Evolutionary conservation across 176 grass and related monocot species (phyloP).

Genomic region (Saccharum officinarum): DNA sequence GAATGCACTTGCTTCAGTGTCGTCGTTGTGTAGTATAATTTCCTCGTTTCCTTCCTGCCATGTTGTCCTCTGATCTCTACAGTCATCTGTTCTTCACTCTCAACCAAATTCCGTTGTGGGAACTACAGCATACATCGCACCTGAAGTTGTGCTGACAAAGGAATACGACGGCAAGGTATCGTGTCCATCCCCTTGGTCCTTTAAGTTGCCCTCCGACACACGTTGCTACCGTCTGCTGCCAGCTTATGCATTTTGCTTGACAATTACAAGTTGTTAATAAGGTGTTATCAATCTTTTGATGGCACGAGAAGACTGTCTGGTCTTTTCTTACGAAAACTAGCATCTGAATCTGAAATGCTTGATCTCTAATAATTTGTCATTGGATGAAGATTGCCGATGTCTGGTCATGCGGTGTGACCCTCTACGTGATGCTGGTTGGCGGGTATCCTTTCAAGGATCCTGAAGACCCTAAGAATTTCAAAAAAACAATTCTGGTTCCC

Average conservation of each 20-base stretch:
- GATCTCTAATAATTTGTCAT: slow-evolving; percentile 26
- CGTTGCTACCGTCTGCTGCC: no score
- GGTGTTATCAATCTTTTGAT: background rate
- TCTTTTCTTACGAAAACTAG: background rate
- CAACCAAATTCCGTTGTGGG: slow-evolving; percentile 81
- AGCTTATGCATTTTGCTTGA: no score
- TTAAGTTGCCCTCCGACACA: background rate
- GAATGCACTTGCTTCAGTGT: background rate
- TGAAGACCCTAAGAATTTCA: slow-evolving; percentile 67
- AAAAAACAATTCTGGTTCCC: slow-evolving; percentile 69
- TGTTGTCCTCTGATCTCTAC: background rate
- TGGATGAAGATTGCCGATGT: slow-evolving; percentile 68
- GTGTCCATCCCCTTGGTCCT: background rate
- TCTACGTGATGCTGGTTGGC: slow-evolving; percentile 85
- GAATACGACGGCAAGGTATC: slow-evolving; percentile 79
- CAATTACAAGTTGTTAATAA: no score
- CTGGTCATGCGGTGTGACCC: slow-evolving; percentile 81
- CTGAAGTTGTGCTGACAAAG: slow-evolving; percentile 62
- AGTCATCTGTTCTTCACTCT: slow-evolving; percentile 72
- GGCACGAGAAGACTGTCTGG: background rate
- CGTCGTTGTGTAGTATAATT: background rate
- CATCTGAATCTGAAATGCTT: background rate
- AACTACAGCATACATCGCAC: slow-evolving; percentile 77
- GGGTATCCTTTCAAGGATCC: slow-evolving; percentile 79
- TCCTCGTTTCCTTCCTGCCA: background rate